Evolutionary conservation across 225 moss, liverwort and hornwort species (phyloP).

Genomic region (Sphagnum contortum): DNA sequence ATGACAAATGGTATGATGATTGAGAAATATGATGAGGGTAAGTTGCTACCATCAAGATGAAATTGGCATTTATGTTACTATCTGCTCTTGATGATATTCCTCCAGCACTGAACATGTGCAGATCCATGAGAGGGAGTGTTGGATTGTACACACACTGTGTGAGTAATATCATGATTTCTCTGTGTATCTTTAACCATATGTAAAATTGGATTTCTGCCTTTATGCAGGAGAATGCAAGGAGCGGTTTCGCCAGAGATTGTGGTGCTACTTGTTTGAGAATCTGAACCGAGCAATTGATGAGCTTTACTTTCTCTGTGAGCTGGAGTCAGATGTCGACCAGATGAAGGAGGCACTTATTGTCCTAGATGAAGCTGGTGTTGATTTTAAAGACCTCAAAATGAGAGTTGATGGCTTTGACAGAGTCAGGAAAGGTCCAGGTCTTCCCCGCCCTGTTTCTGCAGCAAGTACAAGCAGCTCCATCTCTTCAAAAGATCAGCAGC

Average conservation of each 20-base stretch:
- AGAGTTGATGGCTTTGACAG: slow-evolving; percentile 28
- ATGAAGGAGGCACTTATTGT: slow-evolving; percentile 31
- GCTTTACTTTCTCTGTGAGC: slow-evolving; percentile 32
- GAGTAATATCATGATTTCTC: too few relatives aligned
- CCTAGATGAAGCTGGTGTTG: slow-evolving; percentile 28
- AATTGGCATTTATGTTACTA: too few relatives aligned
- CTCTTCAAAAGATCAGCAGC: slow-evolving; percentile 22
- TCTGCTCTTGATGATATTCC: too few relatives aligned
- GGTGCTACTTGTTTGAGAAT: slow-evolving; percentile 38
- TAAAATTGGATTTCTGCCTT: too few relatives aligned
- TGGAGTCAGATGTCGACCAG: slow-evolving; percentile 34
- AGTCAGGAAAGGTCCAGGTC: slow-evolving; percentile 16
- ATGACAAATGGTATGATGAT: slow-evolving; percentile 1
- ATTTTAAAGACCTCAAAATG: slow-evolving; percentile 30
- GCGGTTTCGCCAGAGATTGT: slow-evolving; percentile 30
- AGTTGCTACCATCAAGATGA: not conserved
- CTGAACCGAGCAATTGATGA: slow-evolving; percentile 32
- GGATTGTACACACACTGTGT: too few relatives aligned
- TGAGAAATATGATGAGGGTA: slow-evolving; percentile 6
- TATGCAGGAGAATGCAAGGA: slow-evolving; percentile 23
- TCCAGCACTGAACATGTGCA: too few relatives aligned
- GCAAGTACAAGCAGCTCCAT: slow-evolving; percentile 19
- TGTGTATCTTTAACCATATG: too few relatives aligned
- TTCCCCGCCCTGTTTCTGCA: slow-evolving; percentile 16
- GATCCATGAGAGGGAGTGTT: too few relatives aligned